These are phyloP conservation scores for Chytriomyces hyalinus DNA, from an alignment of 192 early-diverging fungal genomes.

Conservation along the genomic window DNA sequence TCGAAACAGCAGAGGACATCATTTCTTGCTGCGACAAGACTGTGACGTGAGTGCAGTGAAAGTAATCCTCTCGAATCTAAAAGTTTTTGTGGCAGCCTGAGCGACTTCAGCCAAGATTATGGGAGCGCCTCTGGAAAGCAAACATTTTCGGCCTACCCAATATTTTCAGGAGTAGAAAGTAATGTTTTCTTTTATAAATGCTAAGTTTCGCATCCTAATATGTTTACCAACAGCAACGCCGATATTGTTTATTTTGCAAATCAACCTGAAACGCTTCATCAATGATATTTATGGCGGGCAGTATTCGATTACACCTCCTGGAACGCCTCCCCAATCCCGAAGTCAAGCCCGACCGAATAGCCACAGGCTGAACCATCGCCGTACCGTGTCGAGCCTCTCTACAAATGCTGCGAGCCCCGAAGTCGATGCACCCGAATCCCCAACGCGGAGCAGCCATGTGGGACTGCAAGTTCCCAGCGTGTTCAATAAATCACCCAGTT, in stretches of 20 bases:
- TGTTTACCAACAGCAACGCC: constrained; percentile 4
- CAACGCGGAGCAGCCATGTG: not conserved
- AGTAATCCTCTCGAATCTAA: not conserved
- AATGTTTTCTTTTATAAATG: not conserved
- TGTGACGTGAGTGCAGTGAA: constrained; percentile 44
- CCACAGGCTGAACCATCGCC: not conserved
- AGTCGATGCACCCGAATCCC: constrained; percentile 6
- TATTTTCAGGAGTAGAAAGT: constrained; percentile 32
- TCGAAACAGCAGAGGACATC: constrained; percentile 60
- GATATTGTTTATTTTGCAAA: constrained; percentile 22
- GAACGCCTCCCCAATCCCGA: constrained; percentile 15
- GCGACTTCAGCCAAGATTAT: constrained; percentile 39
- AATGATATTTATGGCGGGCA: constrained; percentile 53
- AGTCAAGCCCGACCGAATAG: not conserved
- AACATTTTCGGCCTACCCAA: constrained; percentile 48
- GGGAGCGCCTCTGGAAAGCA: constrained; percentile 37
- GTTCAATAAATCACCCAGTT: not conserved
- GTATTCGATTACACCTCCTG: constrained; percentile 36
- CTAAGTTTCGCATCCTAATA: not conserved
- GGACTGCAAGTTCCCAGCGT: not conserved
- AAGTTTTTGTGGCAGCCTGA: constrained; percentile 39
- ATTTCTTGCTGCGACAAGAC: constrained; percentile 60
- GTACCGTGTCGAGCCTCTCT: not conserved
- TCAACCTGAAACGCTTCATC: constrained; percentile 61
- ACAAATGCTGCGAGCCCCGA: no score